A percentile compares a stretch with the other conserved stretches of the same genome.
Conservation (phyloP, 2,329 filamentous ascomycete species). For the Thielaviopsis ethacetica region DNA sequence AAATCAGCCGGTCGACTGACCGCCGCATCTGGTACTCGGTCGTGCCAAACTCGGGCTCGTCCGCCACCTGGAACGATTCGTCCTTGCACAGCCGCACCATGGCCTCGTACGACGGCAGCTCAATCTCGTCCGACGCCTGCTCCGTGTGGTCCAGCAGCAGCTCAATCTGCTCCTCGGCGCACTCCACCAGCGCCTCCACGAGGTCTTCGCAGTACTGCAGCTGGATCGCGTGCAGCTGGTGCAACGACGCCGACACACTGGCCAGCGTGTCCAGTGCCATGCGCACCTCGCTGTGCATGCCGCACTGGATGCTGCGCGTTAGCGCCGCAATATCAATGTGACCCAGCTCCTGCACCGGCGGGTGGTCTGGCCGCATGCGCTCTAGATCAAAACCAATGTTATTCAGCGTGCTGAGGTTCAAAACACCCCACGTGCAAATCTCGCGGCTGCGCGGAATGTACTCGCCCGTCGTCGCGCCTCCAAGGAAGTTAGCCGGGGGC, state of each 20-base stretch:
- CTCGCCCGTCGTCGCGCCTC: slow-evolving; percentile 21
- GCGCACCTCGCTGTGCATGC: slow-evolving; percentile 77
- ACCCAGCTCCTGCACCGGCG: slow-evolving; percentile 61
- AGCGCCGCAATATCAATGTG: slow-evolving; percentile 81
- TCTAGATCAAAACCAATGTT: slow-evolving; percentile 51
- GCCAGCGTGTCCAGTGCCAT: slow-evolving; percentile 74
- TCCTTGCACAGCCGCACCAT: slow-evolving; percentile 60
- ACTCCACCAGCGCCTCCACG: slow-evolving; percentile 75
- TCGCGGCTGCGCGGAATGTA: slow-evolving; percentile 39
- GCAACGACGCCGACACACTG: slow-evolving; percentile 45
- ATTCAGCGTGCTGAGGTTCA: slow-evolving; percentile 48
- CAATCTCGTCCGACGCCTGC: slow-evolving; percentile 74
- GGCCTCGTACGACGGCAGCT: slow-evolving; percentile 75
- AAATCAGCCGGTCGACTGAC: slow-evolving; percentile 73
- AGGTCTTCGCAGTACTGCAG: slow-evolving; percentile 72
- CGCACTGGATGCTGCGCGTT: slow-evolving; percentile 77
- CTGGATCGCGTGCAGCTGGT: slow-evolving; percentile 47
- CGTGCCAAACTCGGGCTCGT: slow-evolving; percentile 58
- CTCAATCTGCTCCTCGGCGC: slow-evolving; percentile 77
- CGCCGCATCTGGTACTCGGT: slow-evolving; percentile 68
- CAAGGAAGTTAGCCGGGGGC: slow-evolving; percentile 4
- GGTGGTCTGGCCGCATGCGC: slow-evolving; percentile 56
- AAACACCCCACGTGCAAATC: slow-evolving; percentile 50
- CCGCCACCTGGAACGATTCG: slow-evolving; percentile 57
- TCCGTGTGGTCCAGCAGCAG: slow-evolving; percentile 67